phyloP scores from a whole-genome alignment of 2,329 filamentous ascomycete species.

The Aspergillus udagawae region DNA sequence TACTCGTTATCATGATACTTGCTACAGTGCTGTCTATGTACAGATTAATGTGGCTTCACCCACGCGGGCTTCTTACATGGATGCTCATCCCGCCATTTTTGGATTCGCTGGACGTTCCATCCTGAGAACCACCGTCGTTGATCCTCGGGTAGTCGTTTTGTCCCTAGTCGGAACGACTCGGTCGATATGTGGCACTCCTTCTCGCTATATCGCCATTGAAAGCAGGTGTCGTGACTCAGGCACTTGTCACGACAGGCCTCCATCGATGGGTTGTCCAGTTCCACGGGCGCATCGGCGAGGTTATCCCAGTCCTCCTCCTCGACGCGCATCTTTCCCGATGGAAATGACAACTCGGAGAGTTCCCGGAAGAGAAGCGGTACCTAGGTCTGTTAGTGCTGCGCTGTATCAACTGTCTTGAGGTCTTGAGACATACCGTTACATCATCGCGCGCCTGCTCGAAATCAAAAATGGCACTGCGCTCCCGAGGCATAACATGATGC shows the following conservation, averaged over 20 bases:
- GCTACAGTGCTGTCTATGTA: background rate
- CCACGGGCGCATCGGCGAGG: conserved; percentile 44
- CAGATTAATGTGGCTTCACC: background rate
- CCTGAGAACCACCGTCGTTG: conserved; percentile 9
- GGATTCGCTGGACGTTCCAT: conserved; percentile 11
- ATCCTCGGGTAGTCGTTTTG: conserved; percentile 1
- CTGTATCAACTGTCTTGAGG: background rate
- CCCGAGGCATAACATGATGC: conserved; percentile 53
- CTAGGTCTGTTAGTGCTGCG: conserved; percentile 22
- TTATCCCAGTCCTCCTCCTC: conserved; percentile 53
- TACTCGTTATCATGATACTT: background rate
- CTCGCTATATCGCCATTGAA: conserved; percentile 28
- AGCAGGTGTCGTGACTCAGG: conserved; percentile 29
- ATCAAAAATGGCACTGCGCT: conserved; percentile 50
- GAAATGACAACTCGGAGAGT: conserved; percentile 48
- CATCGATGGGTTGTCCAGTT: conserved; percentile 31
- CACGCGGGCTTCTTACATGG: conserved; percentile 8
- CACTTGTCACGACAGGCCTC: conserved; percentile 52
- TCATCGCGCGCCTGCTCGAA: conserved; percentile 47
- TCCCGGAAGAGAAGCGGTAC: conserved; percentile 47
- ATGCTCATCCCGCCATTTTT: conserved; percentile 8
- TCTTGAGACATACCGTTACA: conserved; percentile 7
- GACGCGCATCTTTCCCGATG: conserved; percentile 36
- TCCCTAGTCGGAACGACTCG: conserved; percentile 8
- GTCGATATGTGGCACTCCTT: conserved; percentile 10